Conservation (phyloP, 163 green algal species). For the Chlorella variabilis region DNA sequence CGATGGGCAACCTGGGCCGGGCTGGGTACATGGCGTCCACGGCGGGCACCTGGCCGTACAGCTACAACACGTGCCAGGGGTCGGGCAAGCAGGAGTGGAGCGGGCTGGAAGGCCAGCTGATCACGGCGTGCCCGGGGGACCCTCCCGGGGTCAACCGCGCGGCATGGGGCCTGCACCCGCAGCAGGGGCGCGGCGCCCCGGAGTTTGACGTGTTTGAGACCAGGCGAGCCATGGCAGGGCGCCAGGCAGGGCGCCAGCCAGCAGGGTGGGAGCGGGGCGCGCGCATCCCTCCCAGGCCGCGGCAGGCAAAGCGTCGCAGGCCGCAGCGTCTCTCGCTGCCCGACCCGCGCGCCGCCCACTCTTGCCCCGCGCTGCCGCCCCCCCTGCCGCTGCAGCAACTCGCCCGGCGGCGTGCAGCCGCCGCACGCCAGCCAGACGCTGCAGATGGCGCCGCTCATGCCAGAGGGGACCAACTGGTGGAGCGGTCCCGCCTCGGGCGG, state of each 20-base stretch:
- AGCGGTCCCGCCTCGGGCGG: not conserved
- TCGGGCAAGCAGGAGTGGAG: slow-evolving; percentile 25
- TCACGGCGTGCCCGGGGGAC: slow-evolving; percentile 7
- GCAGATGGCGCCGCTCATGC: slow-evolving; percentile 52
- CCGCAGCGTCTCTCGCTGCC: no score
- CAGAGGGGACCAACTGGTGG: slow-evolving; percentile 38
- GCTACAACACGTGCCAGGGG: slow-evolving; percentile 39
- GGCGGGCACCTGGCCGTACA: slow-evolving; percentile 47
- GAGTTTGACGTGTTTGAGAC: slow-evolving; percentile 56
- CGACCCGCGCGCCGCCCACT: no score
- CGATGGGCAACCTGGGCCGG: slow-evolving; percentile 46
- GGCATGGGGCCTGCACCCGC: slow-evolving; percentile 7
- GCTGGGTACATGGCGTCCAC: slow-evolving; percentile 50
- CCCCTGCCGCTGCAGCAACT: not conserved
- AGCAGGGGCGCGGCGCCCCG: slow-evolving; percentile 35
- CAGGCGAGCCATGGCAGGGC: not conserved
- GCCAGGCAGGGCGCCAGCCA: no score
- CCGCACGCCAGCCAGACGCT: slow-evolving; percentile 46
- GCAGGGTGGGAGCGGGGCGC: no score
- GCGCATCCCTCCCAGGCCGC: no score
- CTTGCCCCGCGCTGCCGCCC: no score
- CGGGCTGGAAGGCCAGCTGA: not conserved
- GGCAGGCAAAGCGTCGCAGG: no score
- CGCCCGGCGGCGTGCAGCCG: not conserved
- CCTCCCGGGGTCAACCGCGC: not conserved